These are phyloP conservation scores for Lyophyllum atratum DNA, from an alignment of 768 basidiomycete genomes.

Conservation along the genomic window DNA sequence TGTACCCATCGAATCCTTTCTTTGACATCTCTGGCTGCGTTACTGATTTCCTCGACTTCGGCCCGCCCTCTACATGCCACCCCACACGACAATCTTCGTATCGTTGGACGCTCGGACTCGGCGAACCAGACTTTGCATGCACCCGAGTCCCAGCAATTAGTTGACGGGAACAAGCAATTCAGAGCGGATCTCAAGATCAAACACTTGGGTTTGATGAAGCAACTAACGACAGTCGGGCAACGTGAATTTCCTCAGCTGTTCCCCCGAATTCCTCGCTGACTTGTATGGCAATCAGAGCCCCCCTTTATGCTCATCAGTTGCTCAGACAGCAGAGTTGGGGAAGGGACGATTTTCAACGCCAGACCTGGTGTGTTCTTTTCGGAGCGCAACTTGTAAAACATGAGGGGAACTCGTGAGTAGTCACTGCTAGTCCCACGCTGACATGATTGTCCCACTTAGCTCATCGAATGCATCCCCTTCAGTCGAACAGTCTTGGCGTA, in stretches of 20 bases:
- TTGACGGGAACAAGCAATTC: slow-evolving; percentile 34
- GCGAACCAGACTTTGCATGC: slow-evolving; percentile 8
- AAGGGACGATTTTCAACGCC: slow-evolving; percentile 23
- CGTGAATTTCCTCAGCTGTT: slow-evolving; percentile 16
- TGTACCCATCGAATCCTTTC: too few species aligned
- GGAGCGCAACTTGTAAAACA: slow-evolving; percentile 16
- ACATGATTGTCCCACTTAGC: too few species aligned
- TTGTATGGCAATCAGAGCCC: slow-evolving; percentile 4
- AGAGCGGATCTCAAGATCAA: slow-evolving; percentile 24
- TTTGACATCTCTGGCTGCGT: too few species aligned
- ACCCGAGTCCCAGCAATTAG: slow-evolving; percentile 26
- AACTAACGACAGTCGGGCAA: slow-evolving; percentile 37
- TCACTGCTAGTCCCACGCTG: too few species aligned
- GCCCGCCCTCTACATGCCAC: not conserved
- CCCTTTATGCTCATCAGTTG: slow-evolving; percentile 23
- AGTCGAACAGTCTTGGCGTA: slow-evolving; percentile 22
- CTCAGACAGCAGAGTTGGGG: slow-evolving; percentile 23
- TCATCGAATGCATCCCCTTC: too few species aligned
- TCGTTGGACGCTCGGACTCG: slow-evolving; percentile 18
- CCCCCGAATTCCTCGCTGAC: not conserved
- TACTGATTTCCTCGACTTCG: not conserved
- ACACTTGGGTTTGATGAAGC: too few species aligned
- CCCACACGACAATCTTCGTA: not conserved
- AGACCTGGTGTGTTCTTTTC: slow-evolving; percentile 24
- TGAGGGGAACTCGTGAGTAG: slow-evolving; percentile 19